These are phyloP conservation scores for Globisporangium nagaii DNA, from an alignment of 352 stramenopile genomes.

Conservation along the genomic window DNA sequence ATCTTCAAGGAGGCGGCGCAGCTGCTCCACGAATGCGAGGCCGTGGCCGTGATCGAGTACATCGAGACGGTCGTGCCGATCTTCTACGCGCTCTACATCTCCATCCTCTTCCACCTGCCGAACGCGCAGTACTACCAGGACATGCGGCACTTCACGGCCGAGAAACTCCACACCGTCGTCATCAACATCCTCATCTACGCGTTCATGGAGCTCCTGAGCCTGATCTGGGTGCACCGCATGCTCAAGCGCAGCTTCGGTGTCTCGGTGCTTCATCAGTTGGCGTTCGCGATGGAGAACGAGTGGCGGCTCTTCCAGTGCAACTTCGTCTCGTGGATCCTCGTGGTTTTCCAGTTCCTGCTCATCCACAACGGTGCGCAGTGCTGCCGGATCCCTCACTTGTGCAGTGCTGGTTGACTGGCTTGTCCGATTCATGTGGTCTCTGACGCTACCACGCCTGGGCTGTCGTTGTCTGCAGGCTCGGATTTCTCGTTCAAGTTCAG, in stretches of 20 bases:
- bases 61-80: neutral
- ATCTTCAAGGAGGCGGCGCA: neutral
- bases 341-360: constrained; percentile 27
- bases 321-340: constrained; percentile 20
- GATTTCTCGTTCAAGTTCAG: constrained; percentile 1
- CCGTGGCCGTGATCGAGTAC: neutral
- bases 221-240: neutral
- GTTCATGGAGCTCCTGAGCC: neutral
- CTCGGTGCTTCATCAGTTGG: neutral
- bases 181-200: constrained; percentile 3
- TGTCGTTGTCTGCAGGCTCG: neutral
- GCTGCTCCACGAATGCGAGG: neutral
- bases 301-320: constrained; percentile 18
- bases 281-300: constrained; percentile 16
- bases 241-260: neutral
- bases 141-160: neutral
- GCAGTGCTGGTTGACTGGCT: too few species aligned
- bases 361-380: constrained; percentile 19
- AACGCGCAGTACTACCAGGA: constrained; percentile 5
- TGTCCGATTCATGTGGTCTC: too few species aligned
- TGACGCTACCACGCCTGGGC: too few species aligned
- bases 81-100: constrained; percentile 1
- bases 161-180: neutral
- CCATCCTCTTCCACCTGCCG: neutral
- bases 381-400: too few species aligned